These are phyloP conservation scores for Sanghuangporus weigelae DNA, from an alignment of 1,284 basidiomycete genomes.

Conservation along the genomic window DNA sequence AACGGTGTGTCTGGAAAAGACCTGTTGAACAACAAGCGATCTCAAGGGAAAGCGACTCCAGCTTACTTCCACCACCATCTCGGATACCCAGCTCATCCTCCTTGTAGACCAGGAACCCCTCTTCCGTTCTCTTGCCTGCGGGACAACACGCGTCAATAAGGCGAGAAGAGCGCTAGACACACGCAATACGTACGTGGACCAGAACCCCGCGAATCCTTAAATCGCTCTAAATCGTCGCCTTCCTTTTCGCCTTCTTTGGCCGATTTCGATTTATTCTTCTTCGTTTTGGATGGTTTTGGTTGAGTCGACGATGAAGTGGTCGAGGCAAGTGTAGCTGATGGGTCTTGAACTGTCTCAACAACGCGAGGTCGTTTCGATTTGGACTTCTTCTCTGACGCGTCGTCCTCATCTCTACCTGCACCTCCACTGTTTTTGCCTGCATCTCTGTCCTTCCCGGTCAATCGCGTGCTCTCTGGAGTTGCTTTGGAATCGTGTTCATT, in stretches of 20 bases:
- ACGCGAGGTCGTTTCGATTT: constrained; percentile 5
- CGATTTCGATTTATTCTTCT: neutral
- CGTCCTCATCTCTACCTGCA: neutral
- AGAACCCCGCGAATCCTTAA: constrained; percentile 15
- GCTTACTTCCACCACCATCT: constrained; percentile 67
- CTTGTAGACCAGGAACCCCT: constrained; percentile 82
- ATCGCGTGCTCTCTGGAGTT: neutral
- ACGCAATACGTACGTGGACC: constrained; percentile 14
- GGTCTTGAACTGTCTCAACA: constrained; percentile 15
- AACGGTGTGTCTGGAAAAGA: constrained; percentile 49
- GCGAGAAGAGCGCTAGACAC: neutral
- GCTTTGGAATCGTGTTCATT: neutral
- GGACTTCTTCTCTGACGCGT: neutral
- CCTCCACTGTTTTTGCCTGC: neutral
- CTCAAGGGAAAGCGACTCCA: constrained; percentile 24
- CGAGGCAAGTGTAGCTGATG: neutral
- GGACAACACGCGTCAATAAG: neutral
- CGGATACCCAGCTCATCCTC: constrained; percentile 80
- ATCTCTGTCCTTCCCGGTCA: neutral
- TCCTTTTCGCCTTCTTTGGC: neutral
- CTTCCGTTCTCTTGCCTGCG: constrained; percentile 76
- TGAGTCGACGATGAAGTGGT: neutral
- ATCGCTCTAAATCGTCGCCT: neutral
- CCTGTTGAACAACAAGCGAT: constrained; percentile 18
- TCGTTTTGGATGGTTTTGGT: neutral